These are phyloP conservation scores for Boletus reticuloceps DNA, from an alignment of 768 basidiomycete species.

Conservation along the genomic window DNA sequence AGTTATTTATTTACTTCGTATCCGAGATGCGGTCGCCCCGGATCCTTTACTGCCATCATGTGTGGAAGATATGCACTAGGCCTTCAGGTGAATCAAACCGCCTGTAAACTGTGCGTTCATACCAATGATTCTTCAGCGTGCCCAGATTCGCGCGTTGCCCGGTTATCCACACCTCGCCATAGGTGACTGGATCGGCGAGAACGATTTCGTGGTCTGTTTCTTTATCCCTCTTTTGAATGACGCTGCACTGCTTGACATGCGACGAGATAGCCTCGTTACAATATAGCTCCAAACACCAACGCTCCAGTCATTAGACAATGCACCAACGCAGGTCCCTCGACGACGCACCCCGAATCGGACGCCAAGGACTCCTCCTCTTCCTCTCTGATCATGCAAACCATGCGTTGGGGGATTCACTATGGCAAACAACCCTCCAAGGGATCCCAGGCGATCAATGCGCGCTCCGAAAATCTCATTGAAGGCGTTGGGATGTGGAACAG, in stretches of 20 bases:
- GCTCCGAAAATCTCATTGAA: conserved; percentile 75
- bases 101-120: not conserved
- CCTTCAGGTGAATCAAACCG: conserved; percentile 34
- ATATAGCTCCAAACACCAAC: conserved; percentile 78
- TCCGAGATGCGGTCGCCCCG: too few relatives aligned
- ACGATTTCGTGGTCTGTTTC: conserved; percentile 47
- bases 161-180: conserved; percentile 42
- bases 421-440: conserved; percentile 52
- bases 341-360: not conserved
- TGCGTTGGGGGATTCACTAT: conserved; percentile 88
- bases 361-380: conserved; percentile 7
- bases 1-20: too few relatives aligned
- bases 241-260: not conserved
- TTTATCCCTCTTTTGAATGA: not conserved
- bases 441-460: conserved; percentile 87
- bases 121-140: conserved; percentile 13
- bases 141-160: conserved; percentile 36
- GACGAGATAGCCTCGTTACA: conserved; percentile 52
- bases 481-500: conserved; percentile 83
- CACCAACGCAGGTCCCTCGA: conserved; percentile 1
- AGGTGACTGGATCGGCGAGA: conserved; percentile 59
- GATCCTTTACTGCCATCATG: conserved; percentile 35
- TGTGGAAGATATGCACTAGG: conserved; percentile 64
- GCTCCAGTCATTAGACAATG: conserved; percentile 70
- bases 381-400: conserved; percentile 66